Evolutionary conservation across 106 monocot species (phyloP).

Genomic region (Vanilla planifolia): DNA sequence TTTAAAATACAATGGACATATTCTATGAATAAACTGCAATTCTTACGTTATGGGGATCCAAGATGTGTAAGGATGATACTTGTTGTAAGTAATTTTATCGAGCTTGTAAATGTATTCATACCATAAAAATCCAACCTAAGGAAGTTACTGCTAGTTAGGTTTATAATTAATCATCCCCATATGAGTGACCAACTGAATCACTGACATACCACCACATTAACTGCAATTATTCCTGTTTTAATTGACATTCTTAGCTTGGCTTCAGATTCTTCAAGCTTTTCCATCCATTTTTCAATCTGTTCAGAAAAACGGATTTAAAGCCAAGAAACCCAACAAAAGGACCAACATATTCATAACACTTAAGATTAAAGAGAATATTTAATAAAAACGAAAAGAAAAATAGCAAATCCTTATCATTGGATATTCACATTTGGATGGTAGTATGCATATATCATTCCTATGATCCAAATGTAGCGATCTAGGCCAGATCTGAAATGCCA

Average conservation of each 20-base stretch:
- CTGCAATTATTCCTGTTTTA: conserved; percentile 54
- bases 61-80: conserved; percentile 90
- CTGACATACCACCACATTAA: conserved; percentile 43
- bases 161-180: not conserved
- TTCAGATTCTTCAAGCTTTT: conserved; percentile 89
- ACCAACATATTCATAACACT: not conserved
- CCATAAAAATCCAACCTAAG: conserved; percentile 84
- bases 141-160: not conserved
- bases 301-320: not conserved
- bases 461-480: conserved; percentile 94
- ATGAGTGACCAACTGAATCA: not conserved
- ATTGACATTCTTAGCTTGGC: conserved; percentile 42
- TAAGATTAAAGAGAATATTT: not conserved
- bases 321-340: not conserved
- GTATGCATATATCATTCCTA: conserved; percentile 97
- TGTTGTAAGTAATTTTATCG: conserved; percentile 88
- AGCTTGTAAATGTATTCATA: conserved; percentile 96
- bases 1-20: not conserved
- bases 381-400: not conserved
- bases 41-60: conserved; percentile 97
- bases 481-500: conserved; percentile 98
- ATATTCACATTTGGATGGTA: conserved; percentile 80
- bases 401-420: not conserved
- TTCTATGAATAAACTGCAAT: not conserved
- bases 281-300: conserved; percentile 95